Evolutionary conservation across 192 early-diverging fungal genomes (phyloP), one percentile per base, ranked within the genome.

Genomic region (Backusella sp.): DNA sequence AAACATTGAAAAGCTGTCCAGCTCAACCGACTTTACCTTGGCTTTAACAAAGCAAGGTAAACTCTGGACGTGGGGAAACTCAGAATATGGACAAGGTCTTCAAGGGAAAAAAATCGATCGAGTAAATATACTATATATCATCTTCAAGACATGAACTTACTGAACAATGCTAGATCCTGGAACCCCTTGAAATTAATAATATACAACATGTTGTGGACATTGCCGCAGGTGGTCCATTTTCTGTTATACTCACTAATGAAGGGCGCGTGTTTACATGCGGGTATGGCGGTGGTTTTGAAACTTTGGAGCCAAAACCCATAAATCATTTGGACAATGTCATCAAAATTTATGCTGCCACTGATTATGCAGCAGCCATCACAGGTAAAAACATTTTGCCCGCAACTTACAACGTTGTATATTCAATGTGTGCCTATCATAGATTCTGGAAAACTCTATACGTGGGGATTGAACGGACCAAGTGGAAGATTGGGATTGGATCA

Each of bases 21-120:
- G 89, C 2, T 87, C 91, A 1, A 93, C 92, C 0, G 92, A 93
- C 66, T 93, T 90, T 78, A 90, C 91, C 3, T 69, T 93, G 30
- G 90, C 87, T 6, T 73, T 92, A 19, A 56, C 79, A 6, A 84
- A 81, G 6, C 85, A 88, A 34, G 80, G 84, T 28, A 67, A 79
- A n/a, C 34, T 93, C 62, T 91, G 87, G 83, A 89, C 87, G 59
- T 93, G 92, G 92, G 92, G 92, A 23, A 93, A 93, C 73, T 88
- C 91, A 7, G 92, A 93, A 78, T 92, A 93, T 77, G 92, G 92
- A 5, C 92, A 93, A 78, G 87, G 88, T 39, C 90, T 92, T 86
- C 85, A 87, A 49, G 82, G 84, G 26, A 77, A 78, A 68, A 89
- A 88, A 75, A 86, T 89, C 67, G 85, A 89, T 72, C 73, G 86